Conservation (phyloP, 148 eudicot species). For the Chenopodium album region DNA sequence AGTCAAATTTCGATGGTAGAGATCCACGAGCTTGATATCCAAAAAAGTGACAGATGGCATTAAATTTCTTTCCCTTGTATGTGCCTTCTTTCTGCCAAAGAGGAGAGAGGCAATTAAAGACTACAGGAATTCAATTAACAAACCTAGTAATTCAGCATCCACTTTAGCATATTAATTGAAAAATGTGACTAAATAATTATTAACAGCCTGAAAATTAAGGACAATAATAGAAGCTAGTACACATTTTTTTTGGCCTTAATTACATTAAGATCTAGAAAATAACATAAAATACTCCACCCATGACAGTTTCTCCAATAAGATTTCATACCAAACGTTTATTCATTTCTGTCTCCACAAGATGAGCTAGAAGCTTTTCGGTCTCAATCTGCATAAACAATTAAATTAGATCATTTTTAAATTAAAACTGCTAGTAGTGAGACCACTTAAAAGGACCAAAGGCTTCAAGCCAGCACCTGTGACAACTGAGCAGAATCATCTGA, state of each 20-base stretch:
- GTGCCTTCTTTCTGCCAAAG: conserved; percentile 87
- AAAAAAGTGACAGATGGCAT: conserved; percentile 96
- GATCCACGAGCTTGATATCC: conserved; percentile 99
- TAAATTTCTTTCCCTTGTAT: conserved; percentile 97
- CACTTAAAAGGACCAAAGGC: conserved; percentile 7
- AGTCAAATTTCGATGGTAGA: conserved; percentile 91
- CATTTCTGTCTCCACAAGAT: conserved; percentile 94
- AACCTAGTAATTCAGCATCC: background rate
- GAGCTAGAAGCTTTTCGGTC: conserved; percentile 89
- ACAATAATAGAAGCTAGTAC: background rate
- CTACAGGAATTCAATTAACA: background rate
- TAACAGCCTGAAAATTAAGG: background rate
- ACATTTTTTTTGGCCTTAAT: background rate
- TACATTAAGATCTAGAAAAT: background rate
- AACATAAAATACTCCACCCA: background rate
- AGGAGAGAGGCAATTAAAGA: background rate
- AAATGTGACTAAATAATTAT: background rate
- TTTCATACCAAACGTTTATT: conserved; percentile 79
- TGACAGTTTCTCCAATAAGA: background rate
- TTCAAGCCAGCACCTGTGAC: conserved; percentile 65
- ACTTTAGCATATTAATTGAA: background rate
- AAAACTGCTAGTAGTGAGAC: background rate
- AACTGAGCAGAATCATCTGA: conserved; percentile 98
- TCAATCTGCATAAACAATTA: conserved; percentile 68
- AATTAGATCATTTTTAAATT: background rate